These are phyloP conservation scores for Neurospora sp. DNA, from an alignment of 495 filamentous ascomycete species.

Conservation along the genomic window DNA sequence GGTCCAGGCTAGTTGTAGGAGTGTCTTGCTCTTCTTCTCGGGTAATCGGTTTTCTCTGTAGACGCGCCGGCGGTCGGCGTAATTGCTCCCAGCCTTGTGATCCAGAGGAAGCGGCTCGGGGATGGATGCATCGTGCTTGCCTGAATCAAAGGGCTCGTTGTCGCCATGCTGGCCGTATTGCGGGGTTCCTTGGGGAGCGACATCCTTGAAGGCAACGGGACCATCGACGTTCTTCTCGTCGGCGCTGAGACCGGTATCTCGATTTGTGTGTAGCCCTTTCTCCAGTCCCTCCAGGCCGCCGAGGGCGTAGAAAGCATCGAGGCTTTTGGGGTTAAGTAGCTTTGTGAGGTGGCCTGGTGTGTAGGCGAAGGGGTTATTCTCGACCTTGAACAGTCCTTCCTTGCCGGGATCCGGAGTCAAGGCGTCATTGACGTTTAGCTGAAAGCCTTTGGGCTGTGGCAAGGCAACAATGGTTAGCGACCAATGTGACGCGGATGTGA, in stretches of 20 bases:
- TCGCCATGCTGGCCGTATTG: constrained; percentile 20
- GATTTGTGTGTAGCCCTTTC: constrained; percentile 54
- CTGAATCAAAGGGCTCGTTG: constrained; percentile 10
- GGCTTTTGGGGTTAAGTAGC: constrained; percentile 60
- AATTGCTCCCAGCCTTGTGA: constrained; percentile 20
- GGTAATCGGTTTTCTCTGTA: constrained; percentile 64
- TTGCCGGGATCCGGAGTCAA: constrained; percentile 55
- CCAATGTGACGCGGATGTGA: neutral
- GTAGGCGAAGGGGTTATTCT: constrained; percentile 58
- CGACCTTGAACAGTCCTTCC: constrained; percentile 50
- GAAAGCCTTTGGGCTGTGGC: constrained; percentile 6
- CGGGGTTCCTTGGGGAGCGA: constrained; percentile 23
- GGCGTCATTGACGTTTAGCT: constrained; percentile 37
- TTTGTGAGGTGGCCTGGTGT: constrained; percentile 62
- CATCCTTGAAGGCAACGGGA: constrained; percentile 47
- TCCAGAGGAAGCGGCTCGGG: constrained; percentile 1
- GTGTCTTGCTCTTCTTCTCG: constrained; percentile 59
- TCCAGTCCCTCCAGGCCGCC: constrained; percentile 60
- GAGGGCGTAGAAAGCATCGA: constrained; percentile 56
- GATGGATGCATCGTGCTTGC: constrained; percentile 5
- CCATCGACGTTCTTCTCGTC: constrained; percentile 53
- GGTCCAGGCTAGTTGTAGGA: constrained; percentile 68
- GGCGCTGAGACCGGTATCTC: constrained; percentile 50
- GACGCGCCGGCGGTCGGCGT: constrained; percentile 55
- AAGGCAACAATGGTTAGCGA: neutral